A percentile compares a stretch with the other conserved stretches of the same genome.
Conservation (phyloP, 257 asterid species). For the Rehmannia glutinosa region DNA sequence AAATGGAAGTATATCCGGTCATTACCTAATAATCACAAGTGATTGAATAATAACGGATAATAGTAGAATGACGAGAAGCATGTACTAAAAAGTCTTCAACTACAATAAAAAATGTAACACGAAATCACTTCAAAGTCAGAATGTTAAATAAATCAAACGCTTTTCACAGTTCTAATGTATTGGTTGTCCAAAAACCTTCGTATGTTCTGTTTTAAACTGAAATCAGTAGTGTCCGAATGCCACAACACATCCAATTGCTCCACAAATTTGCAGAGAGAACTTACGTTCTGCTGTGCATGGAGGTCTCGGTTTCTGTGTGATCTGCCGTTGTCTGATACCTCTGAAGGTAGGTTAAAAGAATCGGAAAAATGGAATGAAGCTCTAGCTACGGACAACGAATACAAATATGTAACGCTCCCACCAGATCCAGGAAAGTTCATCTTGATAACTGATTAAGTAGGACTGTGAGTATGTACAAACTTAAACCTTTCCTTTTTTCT, state of each 20-base stretch:
- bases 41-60: no score
- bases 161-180: neutral
- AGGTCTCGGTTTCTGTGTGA: no score
- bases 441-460: neutral
- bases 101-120: neutral
- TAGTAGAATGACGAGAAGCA: no score
- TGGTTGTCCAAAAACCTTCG: neutral
- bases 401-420: neutral
- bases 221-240: neutral
- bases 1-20: no score
- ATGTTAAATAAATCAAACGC: neutral
- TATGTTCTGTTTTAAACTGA: neutral
- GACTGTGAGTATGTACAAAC: slow-evolving; percentile 1
- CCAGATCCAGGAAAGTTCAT: neutral
- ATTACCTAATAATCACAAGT: no score
- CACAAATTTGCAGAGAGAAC: neutral
- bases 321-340: no score
- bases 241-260: neutral
- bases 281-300: neutral
- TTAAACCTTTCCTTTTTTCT: neutral
- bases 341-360: neutral
- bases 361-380: neutral
- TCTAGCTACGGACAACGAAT: no score
- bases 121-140: neutral
- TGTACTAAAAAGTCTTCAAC: no score